Percentiles rank a stretch among this genome's conserved stretches.
These are phyloP conservation scores for Paralagenidium karlingii DNA, from an alignment of 352 stramenopile species.

Conservation along the genomic window DNA sequence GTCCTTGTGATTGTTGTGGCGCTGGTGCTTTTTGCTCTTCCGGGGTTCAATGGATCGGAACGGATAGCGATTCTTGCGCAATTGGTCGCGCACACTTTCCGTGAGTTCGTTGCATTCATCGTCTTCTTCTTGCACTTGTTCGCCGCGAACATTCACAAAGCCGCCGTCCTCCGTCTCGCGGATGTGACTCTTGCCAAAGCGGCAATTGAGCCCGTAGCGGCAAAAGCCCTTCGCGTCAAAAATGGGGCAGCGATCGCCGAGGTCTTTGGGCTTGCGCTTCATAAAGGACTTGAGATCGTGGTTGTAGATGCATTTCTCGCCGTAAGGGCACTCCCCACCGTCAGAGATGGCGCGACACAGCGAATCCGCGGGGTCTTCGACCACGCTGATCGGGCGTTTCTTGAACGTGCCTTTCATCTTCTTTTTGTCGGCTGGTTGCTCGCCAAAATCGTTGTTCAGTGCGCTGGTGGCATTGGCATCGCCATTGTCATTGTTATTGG, in stretches of 20 bases:
- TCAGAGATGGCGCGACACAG: slow-evolving; percentile 57
- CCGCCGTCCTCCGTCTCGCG: slow-evolving; percentile 18
- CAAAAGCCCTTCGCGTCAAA: slow-evolving; percentile 83
- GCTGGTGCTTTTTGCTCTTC: slow-evolving; percentile 47
- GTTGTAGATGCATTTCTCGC: slow-evolving; percentile 76
- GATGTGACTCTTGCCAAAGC: slow-evolving; percentile 82
- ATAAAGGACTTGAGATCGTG: slow-evolving; percentile 78
- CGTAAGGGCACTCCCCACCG: slow-evolving; percentile 48
- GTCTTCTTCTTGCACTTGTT: slow-evolving; percentile 12
- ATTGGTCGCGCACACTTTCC: slow-evolving; percentile 57
- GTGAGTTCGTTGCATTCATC: slow-evolving; percentile 79
- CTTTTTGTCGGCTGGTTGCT: slow-evolving; percentile 2
- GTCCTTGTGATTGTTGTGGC: slow-evolving; percentile 17
- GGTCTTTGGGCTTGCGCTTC: slow-evolving; percentile 73
- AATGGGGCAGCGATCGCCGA: slow-evolving; percentile 61
- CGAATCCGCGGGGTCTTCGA: slow-evolving; percentile 41
- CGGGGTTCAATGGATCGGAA: slow-evolving; percentile 74
- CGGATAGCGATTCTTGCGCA: slow-evolving; percentile 90
- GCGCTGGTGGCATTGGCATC: background rate
- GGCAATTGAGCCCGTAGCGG: slow-evolving; percentile 86
- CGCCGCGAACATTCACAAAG: slow-evolving; percentile 22
- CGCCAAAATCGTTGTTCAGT: no score
- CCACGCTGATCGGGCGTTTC: slow-evolving; percentile 48
- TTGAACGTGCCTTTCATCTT: slow-evolving; percentile 55
- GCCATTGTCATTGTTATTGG: background rate